phyloP scores from a whole-genome alignment of 2,329 filamentous ascomycete genomes.

The Phialophora verrucosa region DNA sequence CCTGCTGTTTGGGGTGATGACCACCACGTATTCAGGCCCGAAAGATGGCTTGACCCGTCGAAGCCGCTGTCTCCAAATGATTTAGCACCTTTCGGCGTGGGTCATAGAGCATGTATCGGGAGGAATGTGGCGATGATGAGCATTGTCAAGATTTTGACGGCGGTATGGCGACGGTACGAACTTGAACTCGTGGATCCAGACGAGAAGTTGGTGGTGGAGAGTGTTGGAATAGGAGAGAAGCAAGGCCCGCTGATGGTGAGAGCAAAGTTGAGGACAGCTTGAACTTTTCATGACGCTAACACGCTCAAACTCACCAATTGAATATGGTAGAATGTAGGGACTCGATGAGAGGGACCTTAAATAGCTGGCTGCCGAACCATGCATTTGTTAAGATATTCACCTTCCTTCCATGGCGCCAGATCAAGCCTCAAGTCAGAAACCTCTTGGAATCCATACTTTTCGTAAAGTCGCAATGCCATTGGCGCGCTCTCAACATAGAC shows the following conservation, averaged over 20 bases:
- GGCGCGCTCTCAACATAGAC: conserved; percentile 33
- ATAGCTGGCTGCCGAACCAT: conserved; percentile 29
- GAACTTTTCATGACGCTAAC: conserved; percentile 1
- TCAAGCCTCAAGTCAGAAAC: conserved; percentile 29
- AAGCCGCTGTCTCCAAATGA: conserved; percentile 49
- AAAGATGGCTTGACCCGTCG: conserved; percentile 53
- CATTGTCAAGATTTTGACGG: conserved; percentile 24
- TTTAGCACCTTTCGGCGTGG: conserved; percentile 57
- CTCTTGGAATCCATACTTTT: conserved; percentile 31
- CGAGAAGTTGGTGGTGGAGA: conserved; percentile 21
- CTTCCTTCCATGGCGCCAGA: conserved; percentile 24
- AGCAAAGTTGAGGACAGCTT: conserved; percentile 13
- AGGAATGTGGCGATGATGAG: conserved; percentile 51
- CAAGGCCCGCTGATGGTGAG: conserved; percentile 26
- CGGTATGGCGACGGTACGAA: conserved; percentile 20
- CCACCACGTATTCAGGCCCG: conserved; percentile 49
- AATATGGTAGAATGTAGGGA: background rate
- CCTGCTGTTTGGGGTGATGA: conserved; percentile 24
- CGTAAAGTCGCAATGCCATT: conserved; percentile 25
- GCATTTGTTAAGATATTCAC: conserved; percentile 31
- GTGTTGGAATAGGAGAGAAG: conserved; percentile 28
- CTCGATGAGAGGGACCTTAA: background rate
- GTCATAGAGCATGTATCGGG: conserved; percentile 57
- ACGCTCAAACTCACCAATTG: background rate
- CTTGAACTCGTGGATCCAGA: conserved; percentile 17